Conservation (phyloP, 306 rosid genomes). For the Herpetospermum pedunculosum region DNA sequence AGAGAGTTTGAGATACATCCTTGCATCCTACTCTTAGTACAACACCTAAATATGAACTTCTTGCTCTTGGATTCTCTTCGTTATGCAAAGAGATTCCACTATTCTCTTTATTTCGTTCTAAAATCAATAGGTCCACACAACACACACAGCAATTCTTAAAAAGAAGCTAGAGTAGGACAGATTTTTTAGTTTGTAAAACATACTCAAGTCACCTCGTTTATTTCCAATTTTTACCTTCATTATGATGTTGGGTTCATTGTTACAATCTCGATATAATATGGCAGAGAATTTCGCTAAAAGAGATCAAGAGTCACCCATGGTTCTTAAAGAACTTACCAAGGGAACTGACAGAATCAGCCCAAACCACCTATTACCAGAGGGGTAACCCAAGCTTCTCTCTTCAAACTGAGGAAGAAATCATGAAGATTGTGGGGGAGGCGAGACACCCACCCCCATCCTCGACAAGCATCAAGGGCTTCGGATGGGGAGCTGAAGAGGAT, state of each 20-base stretch:
- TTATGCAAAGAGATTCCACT: neutral
- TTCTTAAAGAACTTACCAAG: conserved; percentile 65
- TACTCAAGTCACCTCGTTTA: neutral
- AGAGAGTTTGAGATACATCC: neutral
- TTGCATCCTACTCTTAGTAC: neutral
- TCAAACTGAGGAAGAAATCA: conserved; percentile 51
- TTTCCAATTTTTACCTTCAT: neutral
- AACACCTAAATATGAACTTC: neutral
- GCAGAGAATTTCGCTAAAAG: conserved; percentile 58
- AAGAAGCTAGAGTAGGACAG: neutral
- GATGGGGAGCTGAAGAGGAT: conserved; percentile 48
- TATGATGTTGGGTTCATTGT: neutral
- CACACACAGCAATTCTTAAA: neutral
- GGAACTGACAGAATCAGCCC: conserved; percentile 58
- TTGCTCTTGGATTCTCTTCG: neutral
- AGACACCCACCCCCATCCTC: conserved; percentile 51
- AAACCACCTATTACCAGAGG: conserved; percentile 46
- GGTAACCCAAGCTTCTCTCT: conserved; percentile 47
- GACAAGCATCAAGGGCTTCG: conserved; percentile 33
- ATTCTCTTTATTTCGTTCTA: neutral
- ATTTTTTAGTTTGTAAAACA: neutral
- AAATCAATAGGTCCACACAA: neutral
- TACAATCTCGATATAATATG: neutral
- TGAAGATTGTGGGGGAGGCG: conserved; percentile 68
- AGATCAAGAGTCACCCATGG: conserved; percentile 76